Evolutionary conservation across 164 flowering plant species (phyloP), one percentile per base, ranked within the genome.

Genomic region (Tetracentron sinense): DNA sequence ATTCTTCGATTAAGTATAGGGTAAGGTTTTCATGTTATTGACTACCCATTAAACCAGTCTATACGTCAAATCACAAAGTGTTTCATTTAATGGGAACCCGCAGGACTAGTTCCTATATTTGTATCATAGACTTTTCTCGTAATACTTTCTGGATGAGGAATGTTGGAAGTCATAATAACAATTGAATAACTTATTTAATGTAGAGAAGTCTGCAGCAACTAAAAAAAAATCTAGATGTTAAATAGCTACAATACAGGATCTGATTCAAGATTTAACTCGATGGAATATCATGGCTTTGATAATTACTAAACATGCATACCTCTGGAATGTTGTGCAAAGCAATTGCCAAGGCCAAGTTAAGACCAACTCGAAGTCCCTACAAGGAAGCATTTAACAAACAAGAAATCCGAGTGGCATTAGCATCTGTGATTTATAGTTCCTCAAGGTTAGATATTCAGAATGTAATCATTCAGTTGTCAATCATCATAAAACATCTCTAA

Each of bases 251-350:
- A 21, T 57, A 23, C 48, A 57, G 6, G 21, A 42, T 19, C 46
- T 57, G 19, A 6, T 23, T 33, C 22, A 35, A 22, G 51, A 23
- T 5, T 25, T 56, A 7, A 4, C 38, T 33, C 4, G 5, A n/a
- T 11, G 12, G 2, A 35, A 56, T 20, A 31, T 1, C 6, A 56
- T n/a, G 38, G 21, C 21, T 28, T 46, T 59, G 33, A 11, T 1
- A 49, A 60, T 19, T 21, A 30, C 15, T 16, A 27, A 54, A 31
- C 38, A 33, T 6, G 11, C 21, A 22, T 83, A 90, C 97, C 97
- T 94, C 99, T 15, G 99, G 97, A 28, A 91, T 89, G 76, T 92
- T 92, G 81, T 90, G 98, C 79, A 90, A 75, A 58, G 96, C 90
- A 72, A 93, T 88, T 58, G 98, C 98, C 54, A 93, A 67, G 11